A percentile compares a stretch with the other conserved stretches of the same genome.
Conservation (phyloP, 2,329 filamentous ascomycete genomes). For the Pseudofabraea citricarpa region DNA sequence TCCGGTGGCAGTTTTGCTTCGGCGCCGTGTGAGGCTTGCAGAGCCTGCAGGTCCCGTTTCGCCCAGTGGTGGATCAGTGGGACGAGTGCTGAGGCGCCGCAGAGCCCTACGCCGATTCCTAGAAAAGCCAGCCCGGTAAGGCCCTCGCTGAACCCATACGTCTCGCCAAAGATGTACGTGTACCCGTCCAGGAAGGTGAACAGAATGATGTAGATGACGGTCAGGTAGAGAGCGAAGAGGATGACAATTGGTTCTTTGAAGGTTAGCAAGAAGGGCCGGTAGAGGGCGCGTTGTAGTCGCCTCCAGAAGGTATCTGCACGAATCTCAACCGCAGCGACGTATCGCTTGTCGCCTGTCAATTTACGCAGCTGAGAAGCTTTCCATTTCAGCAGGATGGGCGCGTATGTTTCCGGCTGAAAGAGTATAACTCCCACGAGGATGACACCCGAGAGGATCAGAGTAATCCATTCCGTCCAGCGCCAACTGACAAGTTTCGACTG, state of each 20-base stretch:
- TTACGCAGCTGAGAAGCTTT: slow-evolving; percentile 22
- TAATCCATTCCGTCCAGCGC: slow-evolving; percentile 35
- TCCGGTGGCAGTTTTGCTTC: slow-evolving; percentile 27
- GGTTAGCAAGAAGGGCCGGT: slow-evolving; percentile 15
- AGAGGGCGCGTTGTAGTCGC: slow-evolving; percentile 2
- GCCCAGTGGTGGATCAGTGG: slow-evolving; percentile 29
- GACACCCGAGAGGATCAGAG: slow-evolving; percentile 21
- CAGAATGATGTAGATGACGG: slow-evolving; percentile 43
- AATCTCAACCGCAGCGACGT: slow-evolving; percentile 17
- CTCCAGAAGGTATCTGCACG: slow-evolving; percentile 16
- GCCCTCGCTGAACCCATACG: slow-evolving; percentile 35
- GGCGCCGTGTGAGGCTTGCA: slow-evolving; percentile 6
- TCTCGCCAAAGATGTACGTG: slow-evolving; percentile 38
- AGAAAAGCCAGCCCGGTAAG: slow-evolving; percentile 36
- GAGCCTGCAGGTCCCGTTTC: slow-evolving; percentile 8
- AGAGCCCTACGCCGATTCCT: slow-evolving; percentile 34
- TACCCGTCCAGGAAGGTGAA: slow-evolving; percentile 47
- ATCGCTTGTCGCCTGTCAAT: slow-evolving; percentile 21
- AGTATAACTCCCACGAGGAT: slow-evolving; percentile 15
- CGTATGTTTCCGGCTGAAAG: slow-evolving; percentile 28
- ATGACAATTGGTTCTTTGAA: slow-evolving; percentile 27
- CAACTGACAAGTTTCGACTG: slow-evolving; percentile 8
- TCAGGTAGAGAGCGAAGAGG: slow-evolving; percentile 40
- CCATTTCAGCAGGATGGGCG: slow-evolving; percentile 23
- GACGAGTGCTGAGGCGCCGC: slow-evolving; percentile 27